Base-by-base conservation (phyloP, 1,139 yeast genomes). In the Candida neerlandica region DNA sequence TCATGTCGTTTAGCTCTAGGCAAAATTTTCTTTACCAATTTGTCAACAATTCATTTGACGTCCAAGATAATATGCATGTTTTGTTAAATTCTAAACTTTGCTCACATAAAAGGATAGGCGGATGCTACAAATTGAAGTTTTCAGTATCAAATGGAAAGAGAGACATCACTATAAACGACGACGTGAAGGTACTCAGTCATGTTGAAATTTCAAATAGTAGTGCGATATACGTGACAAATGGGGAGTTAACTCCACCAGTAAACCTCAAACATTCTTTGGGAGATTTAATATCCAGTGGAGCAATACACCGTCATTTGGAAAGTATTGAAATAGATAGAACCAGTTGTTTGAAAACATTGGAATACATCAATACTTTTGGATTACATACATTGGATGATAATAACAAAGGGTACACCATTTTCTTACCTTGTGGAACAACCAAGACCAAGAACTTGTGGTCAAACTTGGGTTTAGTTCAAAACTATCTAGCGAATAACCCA, bases 1-100 rank as follows among this genome's bases (percentile, higher is more conserved):
- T 39, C 43, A 11, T 18, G 21, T 69, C 69, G 44, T 72, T 66
- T 56, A 67, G 69, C 52, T 63, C 60, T 30, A 69, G 69, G 47
- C 79, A 75, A 56, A 51, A 56, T 5, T 56, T 89, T 45, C 62
- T 82, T 16, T 91, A 92, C 61, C 96, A 89, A 60, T 87, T 91
- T 62, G 67, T 79, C 6, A 74, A 81, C n/a, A 81, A 77, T 10
- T 69, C 70, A 11, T 55, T 85, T 15, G 46, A 47, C 9, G 27
- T 55, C 7, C 12, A 39, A 6, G 56, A 60, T 9, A 47, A 53
- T 19, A 44, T 47, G 18, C 59, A 60, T 50, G 52, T 49, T n/a
- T 48, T 76, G 15, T 51, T 63, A 5, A 64, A 64, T 34, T 61
- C 77, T 12, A 61, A 61, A 34, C 56, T 71, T n/a, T 73, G 76